phyloP scores from a whole-genome alignment of 192 early-diverging fungal species.

The Allomyces macrogynus region DNA sequence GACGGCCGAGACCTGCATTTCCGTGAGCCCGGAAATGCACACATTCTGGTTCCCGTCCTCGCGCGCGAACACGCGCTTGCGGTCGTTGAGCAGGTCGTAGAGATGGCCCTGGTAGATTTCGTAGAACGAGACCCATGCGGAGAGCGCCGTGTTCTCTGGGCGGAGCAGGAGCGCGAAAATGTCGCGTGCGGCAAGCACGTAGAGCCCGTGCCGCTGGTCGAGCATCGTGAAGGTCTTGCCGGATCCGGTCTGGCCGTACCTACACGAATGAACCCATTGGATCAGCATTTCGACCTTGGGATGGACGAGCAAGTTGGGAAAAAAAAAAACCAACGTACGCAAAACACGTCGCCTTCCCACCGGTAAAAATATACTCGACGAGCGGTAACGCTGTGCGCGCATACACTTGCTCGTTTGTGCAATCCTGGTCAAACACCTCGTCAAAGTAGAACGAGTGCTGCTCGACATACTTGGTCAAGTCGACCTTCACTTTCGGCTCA shows the following conservation, averaged over 20 bases:
- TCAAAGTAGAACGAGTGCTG: constrained; percentile 88
- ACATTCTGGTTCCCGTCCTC: constrained; percentile 94
- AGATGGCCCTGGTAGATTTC: constrained; percentile 96
- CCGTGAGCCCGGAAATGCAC: constrained; percentile 68
- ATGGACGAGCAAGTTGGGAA: background rate
- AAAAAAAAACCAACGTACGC: constrained; percentile 36
- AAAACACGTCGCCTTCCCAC: constrained; percentile 97
- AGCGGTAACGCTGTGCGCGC: constrained; percentile 76
- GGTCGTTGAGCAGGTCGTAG: constrained; percentile 76
- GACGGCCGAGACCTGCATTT: constrained; percentile 69
- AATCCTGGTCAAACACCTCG: constrained; percentile 76
- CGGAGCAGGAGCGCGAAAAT: constrained; percentile 57
- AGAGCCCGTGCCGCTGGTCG: constrained; percentile 67
- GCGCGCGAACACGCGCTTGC: constrained; percentile 80
- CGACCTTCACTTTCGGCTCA: constrained; percentile 91
- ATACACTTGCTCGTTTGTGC: constrained; percentile 70
- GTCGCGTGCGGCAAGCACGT: constrained; percentile 77
- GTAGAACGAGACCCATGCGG: constrained; percentile 75
- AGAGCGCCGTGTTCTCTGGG: constrained; percentile 50
- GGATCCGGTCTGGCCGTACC: constrained; percentile 60
- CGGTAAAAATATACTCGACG: constrained; percentile 82
- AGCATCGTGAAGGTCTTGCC: constrained; percentile 98
- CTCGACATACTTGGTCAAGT: constrained; percentile 87
- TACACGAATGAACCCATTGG: background rate
- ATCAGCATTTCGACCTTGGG: background rate